phyloP scores from a whole-genome alignment of 2,329 filamentous ascomycete genomes.

The Xylaria sp. region DNA sequence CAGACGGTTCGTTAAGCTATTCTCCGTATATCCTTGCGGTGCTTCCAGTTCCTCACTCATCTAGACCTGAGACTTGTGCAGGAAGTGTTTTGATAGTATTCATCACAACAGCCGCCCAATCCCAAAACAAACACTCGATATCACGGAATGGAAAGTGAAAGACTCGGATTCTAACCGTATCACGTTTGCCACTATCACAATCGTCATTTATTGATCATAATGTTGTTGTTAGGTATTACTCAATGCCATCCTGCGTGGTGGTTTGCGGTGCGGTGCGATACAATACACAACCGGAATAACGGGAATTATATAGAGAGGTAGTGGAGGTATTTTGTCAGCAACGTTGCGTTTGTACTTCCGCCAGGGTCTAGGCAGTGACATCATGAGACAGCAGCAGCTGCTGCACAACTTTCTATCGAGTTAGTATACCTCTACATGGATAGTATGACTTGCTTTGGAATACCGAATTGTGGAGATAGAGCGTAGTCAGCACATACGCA shows the following conservation, averaged over 20 bases:
- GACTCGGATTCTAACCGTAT: not conserved
- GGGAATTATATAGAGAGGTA: not conserved
- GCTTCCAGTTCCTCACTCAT: not conserved
- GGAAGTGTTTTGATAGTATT: too few species aligned
- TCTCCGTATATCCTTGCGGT: not conserved
- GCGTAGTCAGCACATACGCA: constrained; percentile 28
- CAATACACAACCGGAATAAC: not conserved
- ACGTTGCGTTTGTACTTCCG: not conserved
- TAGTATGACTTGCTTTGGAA: constrained; percentile 22
- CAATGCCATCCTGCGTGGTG: not conserved
- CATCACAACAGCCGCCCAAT: too few species aligned
- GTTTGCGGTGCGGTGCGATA: not conserved
- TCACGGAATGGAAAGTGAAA: not conserved
- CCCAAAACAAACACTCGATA: not conserved
- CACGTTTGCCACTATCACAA: not conserved
- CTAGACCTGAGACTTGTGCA: too few species aligned
- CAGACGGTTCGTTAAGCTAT: not conserved
- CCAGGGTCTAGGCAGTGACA: constrained; percentile 8
- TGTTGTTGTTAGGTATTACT: not conserved
- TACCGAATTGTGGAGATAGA: constrained; percentile 17
- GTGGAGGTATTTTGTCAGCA: not conserved
- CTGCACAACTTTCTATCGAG: constrained; percentile 13
- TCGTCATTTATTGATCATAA: not conserved
- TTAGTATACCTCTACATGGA: not conserved
- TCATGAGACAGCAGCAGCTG: constrained; percentile 6